Percentiles rank a stretch among this genome's conserved stretches.
Conservation (phyloP, 805 yeast species). For the Cyberlindnera meyerae region DNA sequence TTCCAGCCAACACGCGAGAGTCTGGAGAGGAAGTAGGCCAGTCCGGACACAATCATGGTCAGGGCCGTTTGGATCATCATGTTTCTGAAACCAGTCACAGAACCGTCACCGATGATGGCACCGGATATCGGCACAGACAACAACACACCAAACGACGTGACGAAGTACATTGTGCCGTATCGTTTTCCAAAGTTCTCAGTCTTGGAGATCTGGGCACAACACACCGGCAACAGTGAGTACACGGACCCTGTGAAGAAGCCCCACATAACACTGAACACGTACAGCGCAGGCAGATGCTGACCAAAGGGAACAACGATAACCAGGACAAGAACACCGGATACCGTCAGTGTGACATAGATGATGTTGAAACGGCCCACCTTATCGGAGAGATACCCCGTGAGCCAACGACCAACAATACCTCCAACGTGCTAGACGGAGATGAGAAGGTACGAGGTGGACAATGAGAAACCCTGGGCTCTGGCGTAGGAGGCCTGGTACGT, state of each 20-base stretch:
- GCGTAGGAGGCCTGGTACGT: conserved; percentile 51
- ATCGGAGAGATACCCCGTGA: conserved; percentile 39
- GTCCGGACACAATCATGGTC: too few species aligned
- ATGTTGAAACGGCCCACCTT: conserved; percentile 34
- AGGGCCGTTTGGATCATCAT: conserved; percentile 29
- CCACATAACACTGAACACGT: conserved; percentile 47
- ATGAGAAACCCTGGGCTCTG: conserved; percentile 37
- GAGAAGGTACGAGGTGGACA: conserved; percentile 37
- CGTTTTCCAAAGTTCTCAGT: conserved; percentile 63
- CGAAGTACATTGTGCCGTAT: conserved; percentile 60
- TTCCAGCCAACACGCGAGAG: too few species aligned
- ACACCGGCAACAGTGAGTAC: conserved; percentile 60
- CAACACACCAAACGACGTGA: conserved; percentile 40
- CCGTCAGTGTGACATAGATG: conserved; percentile 33
- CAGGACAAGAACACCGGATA: conserved; percentile 44
- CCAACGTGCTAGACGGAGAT: conserved; percentile 39
- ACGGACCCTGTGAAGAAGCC: conserved; percentile 63
- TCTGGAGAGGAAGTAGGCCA: too few species aligned
- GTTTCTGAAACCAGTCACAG: conserved; percentile 31
- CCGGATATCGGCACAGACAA: conserved; percentile 48
- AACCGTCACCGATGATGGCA: conserved; percentile 36
- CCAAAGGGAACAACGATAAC: conserved; percentile 71
- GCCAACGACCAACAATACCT: conserved; percentile 40
- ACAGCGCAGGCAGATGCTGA: conserved; percentile 34
- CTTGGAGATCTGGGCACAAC: conserved; percentile 61